Evolutionary conservation across 2,329 filamentous ascomycete species (phyloP).

Genomic region (Cladosporium sp.): DNA sequence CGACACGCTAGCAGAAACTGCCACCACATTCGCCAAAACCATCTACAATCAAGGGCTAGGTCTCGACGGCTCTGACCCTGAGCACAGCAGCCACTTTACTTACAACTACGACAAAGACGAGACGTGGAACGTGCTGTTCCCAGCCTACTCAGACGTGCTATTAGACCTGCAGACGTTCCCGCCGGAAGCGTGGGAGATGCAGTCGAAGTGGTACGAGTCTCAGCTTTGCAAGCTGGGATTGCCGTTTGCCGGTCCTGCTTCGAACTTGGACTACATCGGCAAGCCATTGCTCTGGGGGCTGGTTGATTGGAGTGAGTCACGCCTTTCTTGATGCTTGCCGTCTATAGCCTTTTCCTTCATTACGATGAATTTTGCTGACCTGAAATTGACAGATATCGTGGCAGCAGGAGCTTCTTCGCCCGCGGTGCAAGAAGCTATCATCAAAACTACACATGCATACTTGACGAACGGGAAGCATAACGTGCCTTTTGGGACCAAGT

Average conservation of each 20-base stretch:
- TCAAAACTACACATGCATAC: conserved; percentile 23
- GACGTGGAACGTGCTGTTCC: conserved; percentile 45
- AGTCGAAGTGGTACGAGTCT: conserved; percentile 21
- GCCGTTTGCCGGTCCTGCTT: conserved; percentile 20
- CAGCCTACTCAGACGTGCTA: conserved; percentile 47
- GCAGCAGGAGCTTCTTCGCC: conserved; percentile 19
- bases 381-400: conserved; percentile 19
- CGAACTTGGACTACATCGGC: conserved; percentile 17
- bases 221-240: conserved; percentile 20
- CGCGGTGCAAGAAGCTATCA: conserved; percentile 17
- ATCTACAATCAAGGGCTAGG: conserved; percentile 23
- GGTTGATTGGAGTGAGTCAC: conserved; percentile 25
- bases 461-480: conserved; percentile 22
- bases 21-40: conserved; percentile 17
- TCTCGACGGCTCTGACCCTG: conserved; percentile 16
- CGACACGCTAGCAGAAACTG: conserved; percentile 38
- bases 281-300: conserved; percentile 20
- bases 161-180: conserved; percentile 41
- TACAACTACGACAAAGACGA: conserved; percentile 41
- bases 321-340: too few species aligned
- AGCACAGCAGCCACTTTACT: conserved; percentile 36
- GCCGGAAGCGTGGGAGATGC: conserved; percentile 20
- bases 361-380: background rate
- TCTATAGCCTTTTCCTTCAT: too few species aligned
- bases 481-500: conserved; percentile 28